Conservation (phyloP, 2,329 filamentous ascomycete species). For the Fusarium armeniacum region DNA sequence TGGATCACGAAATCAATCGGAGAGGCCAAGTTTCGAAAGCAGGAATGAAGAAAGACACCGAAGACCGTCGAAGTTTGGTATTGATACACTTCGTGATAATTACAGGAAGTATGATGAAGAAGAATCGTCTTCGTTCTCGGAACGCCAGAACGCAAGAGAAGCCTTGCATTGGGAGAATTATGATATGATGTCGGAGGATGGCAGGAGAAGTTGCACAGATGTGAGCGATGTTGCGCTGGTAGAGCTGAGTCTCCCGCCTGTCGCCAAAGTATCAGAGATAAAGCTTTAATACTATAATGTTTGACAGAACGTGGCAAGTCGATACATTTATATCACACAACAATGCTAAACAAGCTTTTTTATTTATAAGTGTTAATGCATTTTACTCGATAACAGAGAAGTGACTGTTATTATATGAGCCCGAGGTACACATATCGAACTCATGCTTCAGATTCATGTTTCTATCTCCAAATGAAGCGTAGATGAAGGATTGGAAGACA, state of each 20-base stretch:
- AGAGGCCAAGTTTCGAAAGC: slow-evolving; percentile 1
- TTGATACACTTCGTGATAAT: not conserved
- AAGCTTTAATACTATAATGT: not conserved
- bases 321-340: no score
- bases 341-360: no score
- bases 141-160: not conserved
- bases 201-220: not conserved
- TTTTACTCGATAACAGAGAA: no score
- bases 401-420: no score
- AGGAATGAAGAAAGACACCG: not conserved
- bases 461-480: no score
- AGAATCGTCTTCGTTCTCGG: not conserved
- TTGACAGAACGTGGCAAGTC: not conserved
- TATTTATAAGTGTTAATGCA: no score
- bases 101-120: not conserved
- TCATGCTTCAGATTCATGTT: no score
- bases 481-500: no score
- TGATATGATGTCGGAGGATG: slow-evolving; percentile 1
- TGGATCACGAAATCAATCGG: slow-evolving; percentile 1
- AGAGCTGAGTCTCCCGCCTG: not conserved
- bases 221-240: not conserved
- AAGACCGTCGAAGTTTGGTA: not conserved
- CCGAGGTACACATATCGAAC: no score
- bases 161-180: not conserved
- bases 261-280: not conserved